phyloP scores from a whole-genome alignment of 306 rosid species.

The Oxytropis ochrocephala region DNA sequence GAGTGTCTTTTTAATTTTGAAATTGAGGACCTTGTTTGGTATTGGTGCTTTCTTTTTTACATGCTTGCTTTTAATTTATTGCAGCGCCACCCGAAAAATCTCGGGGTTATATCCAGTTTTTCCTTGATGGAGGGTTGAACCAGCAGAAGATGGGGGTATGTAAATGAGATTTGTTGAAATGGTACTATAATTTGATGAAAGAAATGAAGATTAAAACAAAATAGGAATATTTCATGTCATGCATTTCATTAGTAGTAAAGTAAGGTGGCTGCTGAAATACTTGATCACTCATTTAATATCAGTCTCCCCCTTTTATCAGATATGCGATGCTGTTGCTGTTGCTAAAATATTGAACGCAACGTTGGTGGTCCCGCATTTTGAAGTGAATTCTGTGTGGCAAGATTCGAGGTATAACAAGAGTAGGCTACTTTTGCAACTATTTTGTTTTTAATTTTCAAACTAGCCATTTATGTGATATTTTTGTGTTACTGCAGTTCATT shows the following conservation, averaged over 20 bases:
- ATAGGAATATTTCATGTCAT: constrained; percentile 14
- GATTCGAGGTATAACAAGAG: constrained; percentile 70
- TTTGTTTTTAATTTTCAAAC: neutral
- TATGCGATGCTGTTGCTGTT: constrained; percentile 97
- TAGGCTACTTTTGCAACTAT: neutral
- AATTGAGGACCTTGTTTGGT: neutral
- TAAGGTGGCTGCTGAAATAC: neutral
- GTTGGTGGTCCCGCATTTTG: constrained; percentile 84
- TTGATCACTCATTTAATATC: constrained; percentile 14
- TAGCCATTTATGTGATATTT: neutral
- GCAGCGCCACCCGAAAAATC: constrained; percentile 65
- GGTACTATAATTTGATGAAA: constrained; percentile 6
- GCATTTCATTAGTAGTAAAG: neutral
- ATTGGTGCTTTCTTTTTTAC: constrained; percentile 6
- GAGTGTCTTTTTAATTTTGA: neutral
- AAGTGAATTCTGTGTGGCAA: constrained; percentile 92
- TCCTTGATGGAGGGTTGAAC: constrained; percentile 97
- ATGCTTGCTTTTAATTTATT: constrained; percentile 11
- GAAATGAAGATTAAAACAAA: neutral
- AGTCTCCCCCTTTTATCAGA: constrained; percentile 25
- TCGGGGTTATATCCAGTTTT: constrained; percentile 71
- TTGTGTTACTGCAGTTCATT: constrained; percentile 60
- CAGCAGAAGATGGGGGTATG: constrained; percentile 99
- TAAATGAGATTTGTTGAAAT: constrained; percentile 16
- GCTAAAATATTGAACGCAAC: constrained; percentile 88